Base-by-base conservation (phyloP, 495 filamentous ascomycete genomes). In the Aspergillus funiculosus region DNA sequence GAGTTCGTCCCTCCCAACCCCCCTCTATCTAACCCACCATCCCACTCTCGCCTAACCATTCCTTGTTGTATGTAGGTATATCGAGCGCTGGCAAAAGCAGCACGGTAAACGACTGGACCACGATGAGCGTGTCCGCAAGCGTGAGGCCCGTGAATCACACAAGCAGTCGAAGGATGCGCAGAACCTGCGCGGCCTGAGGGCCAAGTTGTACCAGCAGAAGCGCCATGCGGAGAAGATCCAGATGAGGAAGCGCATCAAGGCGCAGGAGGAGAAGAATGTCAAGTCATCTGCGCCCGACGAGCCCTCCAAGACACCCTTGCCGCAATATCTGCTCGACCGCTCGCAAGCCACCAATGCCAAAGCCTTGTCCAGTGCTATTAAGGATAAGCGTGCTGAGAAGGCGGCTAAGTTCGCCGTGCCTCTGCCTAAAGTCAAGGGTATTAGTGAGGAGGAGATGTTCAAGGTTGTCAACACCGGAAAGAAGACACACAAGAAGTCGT, bases 381-480 rank as follows among this genome's bases (percentile, higher is more conserved):
- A 94, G 78, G 85, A 94, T 59, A 88, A 87, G 75, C 73, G 89
- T 11, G 75, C 77, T 40, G 90, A 95, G 68, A 94, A 94, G 77
- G 88, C 89, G 15, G 92, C 92, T n/a, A 88, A 94, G 64, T 99
- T 95, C 61, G 79, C 77, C 28, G 92, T 99, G 36, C 92, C 94
- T 10, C 64, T 99, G 59, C 92, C 92, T 11, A 96, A 95, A 71
- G 91, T 96, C 21, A 74, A 82, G 58, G 94, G 94, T 49, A 95
- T 95, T 56, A 80, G 79, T 52, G 89, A 97, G 73, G 90, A 95
- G 75, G 94, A 99, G 72, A 91, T 95, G 82, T 97, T 99, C 74
- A 89, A 89, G 73, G 89, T 95, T 29, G 81, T 99, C 59, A 92
- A 91, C 71, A 99, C 94, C 46, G 92, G 91, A 53, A 87, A 84